Evolutionary conservation across 768 basidiomycete species (phyloP).

Genomic region (Tulasnella sp.): DNA sequence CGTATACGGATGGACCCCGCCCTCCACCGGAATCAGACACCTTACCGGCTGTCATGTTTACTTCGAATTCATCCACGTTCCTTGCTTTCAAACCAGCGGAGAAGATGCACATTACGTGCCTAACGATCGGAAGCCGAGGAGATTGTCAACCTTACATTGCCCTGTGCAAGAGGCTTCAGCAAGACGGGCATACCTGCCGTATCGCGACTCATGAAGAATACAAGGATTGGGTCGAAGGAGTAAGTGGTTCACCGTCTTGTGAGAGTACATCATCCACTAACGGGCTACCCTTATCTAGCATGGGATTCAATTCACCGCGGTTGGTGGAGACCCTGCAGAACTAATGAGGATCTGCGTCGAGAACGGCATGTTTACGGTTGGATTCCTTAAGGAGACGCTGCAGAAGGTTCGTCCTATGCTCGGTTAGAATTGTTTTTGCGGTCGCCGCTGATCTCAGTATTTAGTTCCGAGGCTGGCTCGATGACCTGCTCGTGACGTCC

Average conservation of each 20-base stretch:
- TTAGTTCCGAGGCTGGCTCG: constrained; percentile 96
- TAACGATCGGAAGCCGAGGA: constrained; percentile 94
- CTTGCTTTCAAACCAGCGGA: constrained; percentile 91
- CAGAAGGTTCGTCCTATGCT: constrained; percentile 55
- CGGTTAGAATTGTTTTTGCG: constrained; percentile 19
- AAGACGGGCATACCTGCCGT: constrained; percentile 80
- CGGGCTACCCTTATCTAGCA: constrained; percentile 48
- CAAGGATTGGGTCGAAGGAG: constrained; percentile 90
- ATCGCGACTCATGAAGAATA: constrained; percentile 98
- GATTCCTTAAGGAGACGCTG: constrained; percentile 88
- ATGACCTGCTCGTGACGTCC: constrained; percentile 89
- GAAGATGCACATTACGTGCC: constrained; percentile 82
- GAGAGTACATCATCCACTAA: neutral
- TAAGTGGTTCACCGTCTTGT: constrained; percentile 37
- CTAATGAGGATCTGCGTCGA: constrained; percentile 97
- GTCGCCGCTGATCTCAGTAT: constrained; percentile 25
- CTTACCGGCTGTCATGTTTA: constrained; percentile 91
- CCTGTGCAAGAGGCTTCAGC: constrained; percentile 83
- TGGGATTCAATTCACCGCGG: constrained; percentile 91
- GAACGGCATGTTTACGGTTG: constrained; percentile 95
- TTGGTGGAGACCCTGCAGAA: constrained; percentile 97
- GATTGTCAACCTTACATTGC: constrained; percentile 99
- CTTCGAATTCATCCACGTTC: constrained; percentile 92
- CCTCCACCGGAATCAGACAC: constrained; percentile 61
- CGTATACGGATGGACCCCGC: constrained; percentile 42